Conservation (phyloP, 2,329 filamentous ascomycete species). For the Penicillium sp. region DNA sequence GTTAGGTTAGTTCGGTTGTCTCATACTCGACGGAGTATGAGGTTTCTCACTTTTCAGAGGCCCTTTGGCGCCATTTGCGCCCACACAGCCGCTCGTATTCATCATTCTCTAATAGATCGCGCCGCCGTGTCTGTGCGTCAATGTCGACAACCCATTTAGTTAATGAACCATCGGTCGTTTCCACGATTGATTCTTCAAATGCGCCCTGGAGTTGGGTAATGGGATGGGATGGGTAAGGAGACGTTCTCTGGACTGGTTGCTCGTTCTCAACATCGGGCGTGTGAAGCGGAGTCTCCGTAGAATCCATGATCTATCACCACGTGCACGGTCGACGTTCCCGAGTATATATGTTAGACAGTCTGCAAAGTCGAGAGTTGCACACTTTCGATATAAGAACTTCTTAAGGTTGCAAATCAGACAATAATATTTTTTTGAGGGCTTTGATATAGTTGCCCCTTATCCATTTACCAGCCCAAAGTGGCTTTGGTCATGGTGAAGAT, state of each 20-base stretch:
- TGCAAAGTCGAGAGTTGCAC: neutral
- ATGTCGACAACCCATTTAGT: conserved; percentile 34
- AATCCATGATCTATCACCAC: neutral
- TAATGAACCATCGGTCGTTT: conserved; percentile 29
- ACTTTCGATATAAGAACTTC: neutral
- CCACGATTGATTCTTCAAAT: conserved; percentile 47
- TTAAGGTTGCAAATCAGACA: neutral
- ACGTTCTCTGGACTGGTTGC: neutral
- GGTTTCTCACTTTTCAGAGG: conserved; percentile 54
- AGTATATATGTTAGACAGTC: neutral
- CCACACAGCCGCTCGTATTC: conserved; percentile 70
- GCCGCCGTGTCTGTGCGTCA: conserved; percentile 54
- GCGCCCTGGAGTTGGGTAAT: conserved; percentile 45
- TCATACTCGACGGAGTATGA: neutral
- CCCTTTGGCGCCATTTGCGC: conserved; percentile 71
- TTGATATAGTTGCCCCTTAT: conserved; percentile 7
- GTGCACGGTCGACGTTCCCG: neutral
- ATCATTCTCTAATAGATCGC: conserved; percentile 64
- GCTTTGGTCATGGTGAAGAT: conserved; percentile 9
- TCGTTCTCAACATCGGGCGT: neutral
- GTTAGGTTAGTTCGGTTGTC: neutral
- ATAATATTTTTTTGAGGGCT: neutral
- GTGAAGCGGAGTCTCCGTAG: neutral
- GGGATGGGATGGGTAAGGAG: conserved; percentile 37
- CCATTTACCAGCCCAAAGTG: conserved; percentile 14